Evolutionary conservation across 768 basidiomycete genomes (phyloP), one percentile per base, ranked within the genome.

Genomic region (Agaricus blazei): DNA sequence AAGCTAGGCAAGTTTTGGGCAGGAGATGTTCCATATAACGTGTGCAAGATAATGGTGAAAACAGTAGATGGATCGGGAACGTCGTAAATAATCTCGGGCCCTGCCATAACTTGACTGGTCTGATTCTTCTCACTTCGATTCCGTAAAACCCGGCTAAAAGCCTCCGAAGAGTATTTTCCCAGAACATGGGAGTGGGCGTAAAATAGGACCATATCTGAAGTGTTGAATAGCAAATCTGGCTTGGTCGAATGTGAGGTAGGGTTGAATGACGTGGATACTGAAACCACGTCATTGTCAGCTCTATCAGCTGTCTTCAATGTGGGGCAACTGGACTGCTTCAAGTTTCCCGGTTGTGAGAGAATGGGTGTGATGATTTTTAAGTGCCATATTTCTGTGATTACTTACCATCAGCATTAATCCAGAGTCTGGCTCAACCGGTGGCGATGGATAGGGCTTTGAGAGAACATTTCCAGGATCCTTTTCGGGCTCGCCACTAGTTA

Each of bases 161-260:
- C 69, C 43, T 79, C 80, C 11, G 62, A 62, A 23, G 83, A 83
- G 4, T 68, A 67, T n/a, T 62, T 52, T 37, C 75, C 68, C 29
- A 87, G 63, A 41, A 75, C 60, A 12, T 72, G 59, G 0, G 69
- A 62, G 63, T 86, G 80, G 3, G 78, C 79, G 58, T 84, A 84
- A 71, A 87, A 87, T 60, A 84, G 76, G 27, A 87, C 81, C 0
- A 74, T 75, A 57, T 87, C 85, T 36, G 78, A 73, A 8, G 82
- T 79, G 52, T 78, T 62, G 52, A 84, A 61, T 50, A 81, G 68
- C 19, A 60, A 58, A 44, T 67, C 63, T 9, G 63, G 56, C 7
- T 45, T 54, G 9, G 49, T 34, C 19, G 57, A n/a, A 51, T 62
- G 54, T 3, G 59, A 49, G 15, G 56, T 52, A 7, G 67, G 64